These are phyloP conservation scores for Eucalyptus pauciflora DNA, from an alignment of 345 rosid species.

Conservation along the genomic window DNA sequence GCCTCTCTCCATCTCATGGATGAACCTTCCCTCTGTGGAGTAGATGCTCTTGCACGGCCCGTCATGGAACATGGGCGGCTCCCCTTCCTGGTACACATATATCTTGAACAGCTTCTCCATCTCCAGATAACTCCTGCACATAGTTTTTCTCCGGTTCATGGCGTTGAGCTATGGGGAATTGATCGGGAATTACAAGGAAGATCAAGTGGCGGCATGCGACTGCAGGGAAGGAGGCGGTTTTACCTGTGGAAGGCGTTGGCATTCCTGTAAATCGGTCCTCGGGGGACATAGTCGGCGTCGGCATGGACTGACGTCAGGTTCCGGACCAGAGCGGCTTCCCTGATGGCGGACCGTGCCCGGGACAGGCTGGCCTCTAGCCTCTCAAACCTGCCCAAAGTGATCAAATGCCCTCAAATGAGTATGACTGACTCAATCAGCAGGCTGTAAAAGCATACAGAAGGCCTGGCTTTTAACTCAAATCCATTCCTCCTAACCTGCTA, in stretches of 20 bases:
- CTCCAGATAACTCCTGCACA: constrained; percentile 20
- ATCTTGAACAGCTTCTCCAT: constrained; percentile 31
- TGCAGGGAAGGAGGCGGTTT: not conserved
- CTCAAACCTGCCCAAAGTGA: constrained; percentile 1
- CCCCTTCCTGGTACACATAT: constrained; percentile 24
- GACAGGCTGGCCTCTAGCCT: constrained; percentile 13
- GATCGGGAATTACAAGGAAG: not conserved
- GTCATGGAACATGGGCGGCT: constrained; percentile 16
- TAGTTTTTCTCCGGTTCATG: not conserved
- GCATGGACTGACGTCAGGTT: constrained; percentile 10
- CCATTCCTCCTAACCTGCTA: not conserved
- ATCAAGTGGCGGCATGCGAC: not conserved
- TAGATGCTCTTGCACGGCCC: constrained; percentile 29
- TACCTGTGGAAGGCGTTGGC: constrained; percentile 22
- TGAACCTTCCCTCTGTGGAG: constrained; percentile 20
- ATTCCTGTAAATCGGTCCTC: constrained; percentile 26
- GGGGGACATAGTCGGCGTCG: constrained; percentile 18
- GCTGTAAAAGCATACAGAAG: not conserved
- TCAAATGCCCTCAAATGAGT: not conserved
- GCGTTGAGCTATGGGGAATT: fast-evolving
- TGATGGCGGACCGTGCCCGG: constrained; percentile 10
- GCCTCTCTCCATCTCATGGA: constrained; percentile 23
- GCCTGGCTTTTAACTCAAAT: not conserved
- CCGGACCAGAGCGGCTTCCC: constrained; percentile 14
- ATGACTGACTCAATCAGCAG: not conserved